phyloP scores from a whole-genome alignment of 1,284 basidiomycete species.

The Cryptococcus hybrid region DNA sequence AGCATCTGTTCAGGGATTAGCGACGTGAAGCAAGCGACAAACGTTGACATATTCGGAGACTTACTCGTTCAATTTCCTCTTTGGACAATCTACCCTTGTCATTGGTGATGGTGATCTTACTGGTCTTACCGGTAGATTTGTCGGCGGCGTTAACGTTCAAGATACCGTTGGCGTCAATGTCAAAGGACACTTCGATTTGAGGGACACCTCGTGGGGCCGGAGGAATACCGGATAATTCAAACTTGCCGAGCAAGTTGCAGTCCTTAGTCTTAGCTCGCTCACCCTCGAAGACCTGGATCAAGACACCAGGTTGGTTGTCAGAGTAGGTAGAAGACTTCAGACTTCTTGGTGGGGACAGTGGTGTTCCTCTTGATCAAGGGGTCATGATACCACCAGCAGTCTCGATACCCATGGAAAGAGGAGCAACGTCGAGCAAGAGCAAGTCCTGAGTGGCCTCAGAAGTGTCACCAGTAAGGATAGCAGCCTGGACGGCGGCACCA shows the following conservation, averaged over 20 bases:
- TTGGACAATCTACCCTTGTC: constrained; percentile 98
- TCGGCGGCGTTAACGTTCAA: constrained; percentile 89
- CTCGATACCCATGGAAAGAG: constrained; percentile 94
- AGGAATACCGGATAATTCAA: constrained; percentile 94
- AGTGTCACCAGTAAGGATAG: constrained; percentile 93
- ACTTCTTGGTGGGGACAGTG: constrained; percentile 96
- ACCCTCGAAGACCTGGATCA: constrained; percentile 98
- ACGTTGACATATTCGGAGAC: background rate
- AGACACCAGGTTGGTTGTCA: constrained; percentile 98
- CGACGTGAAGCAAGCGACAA: background rate
- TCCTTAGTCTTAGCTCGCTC: constrained; percentile 97
- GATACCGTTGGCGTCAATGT: constrained; percentile 97
- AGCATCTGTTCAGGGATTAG: constrained; percentile 83
- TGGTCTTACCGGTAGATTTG: constrained; percentile 86
- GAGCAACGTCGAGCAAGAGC: constrained; percentile 91
- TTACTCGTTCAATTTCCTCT: constrained; percentile 98
- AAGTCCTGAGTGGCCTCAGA: constrained; percentile 95
- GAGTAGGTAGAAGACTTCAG: constrained; percentile 93
- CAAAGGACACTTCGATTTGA: constrained; percentile 93
- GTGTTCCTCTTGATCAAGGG: constrained; percentile 96
- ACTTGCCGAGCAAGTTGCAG: constrained; percentile 94
- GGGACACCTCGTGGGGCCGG: constrained; percentile 96
- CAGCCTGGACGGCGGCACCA: constrained; percentile 98
- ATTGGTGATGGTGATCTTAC: constrained; percentile 93
- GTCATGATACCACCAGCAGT: constrained; percentile 98